Base-by-base conservation (phyloP, 441 rosid genomes). In the Pelargonium fulgidum region DNA sequence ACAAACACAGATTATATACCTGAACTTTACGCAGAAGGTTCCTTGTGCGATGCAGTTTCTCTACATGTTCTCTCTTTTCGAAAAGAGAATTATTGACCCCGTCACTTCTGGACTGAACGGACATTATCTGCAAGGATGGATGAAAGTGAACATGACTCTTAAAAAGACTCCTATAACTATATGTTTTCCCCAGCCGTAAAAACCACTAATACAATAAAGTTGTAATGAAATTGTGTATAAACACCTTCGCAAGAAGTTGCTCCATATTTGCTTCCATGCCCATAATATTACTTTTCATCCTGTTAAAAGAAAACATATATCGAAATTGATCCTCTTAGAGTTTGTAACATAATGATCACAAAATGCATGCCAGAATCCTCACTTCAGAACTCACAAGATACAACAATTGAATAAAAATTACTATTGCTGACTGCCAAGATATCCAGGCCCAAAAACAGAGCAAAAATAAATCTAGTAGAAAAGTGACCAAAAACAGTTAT, bases 191-290 rank as follows among this genome's bases (percentile, higher is more conserved):
- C 22, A 19, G 62, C 20, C 7, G 3, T 19, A 19, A 39, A 44
- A 52, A 66, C 10, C 65, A 73, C 17, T 26, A 24, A 20, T 4
- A 19, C 56, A 59, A 45, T 13, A 11, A 72, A 20, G 48, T 42
- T n/a, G 33, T 11, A 7, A 16, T 17, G 29, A 64, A 62, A 76
- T 20, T 44, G 47, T 59, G 63, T 62, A 67, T 64, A 70, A 71
- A 50, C 74, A 87, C 99, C 93, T 89, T 92, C 24, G 86, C 87
- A 81, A 95, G 96, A 65, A 95, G 96, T 72, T 92, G 93, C 71
- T 89, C 97, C 97, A 92, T 95, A 73, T 90, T 92, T 63, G 88
- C 73, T 85, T 95, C 98, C 98, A 95, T 92, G 72, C 98, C 99
- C 67, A 92, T 87, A 63, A 92, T 95, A 75, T 95, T 95, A 80